Evolutionary conservation across 75 land plant genomes (phyloP).

Genomic region (Sequoiadendron giganteum): DNA sequence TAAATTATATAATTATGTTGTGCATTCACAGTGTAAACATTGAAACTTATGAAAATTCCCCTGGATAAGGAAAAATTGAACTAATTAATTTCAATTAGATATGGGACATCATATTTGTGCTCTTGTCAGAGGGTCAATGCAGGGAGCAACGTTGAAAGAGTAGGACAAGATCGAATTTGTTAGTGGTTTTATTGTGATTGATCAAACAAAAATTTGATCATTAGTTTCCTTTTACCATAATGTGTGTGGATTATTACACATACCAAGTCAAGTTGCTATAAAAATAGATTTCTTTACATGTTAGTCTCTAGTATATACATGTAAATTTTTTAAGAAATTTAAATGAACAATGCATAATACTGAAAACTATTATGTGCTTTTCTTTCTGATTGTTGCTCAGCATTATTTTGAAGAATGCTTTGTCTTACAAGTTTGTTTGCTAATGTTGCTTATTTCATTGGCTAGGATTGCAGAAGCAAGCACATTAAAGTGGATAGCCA

Average conservation of each 20-base stretch:
- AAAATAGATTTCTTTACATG: not conserved
- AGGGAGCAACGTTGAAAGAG: not conserved
- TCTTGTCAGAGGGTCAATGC: not conserved
- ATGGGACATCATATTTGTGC: not conserved
- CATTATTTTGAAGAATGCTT: not conserved
- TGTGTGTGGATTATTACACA: not conserved
- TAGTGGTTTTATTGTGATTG: not conserved
- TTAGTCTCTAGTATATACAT: not conserved
- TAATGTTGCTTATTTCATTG: constrained; percentile 5
- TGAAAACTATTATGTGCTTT: not conserved
- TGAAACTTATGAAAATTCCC: not conserved
- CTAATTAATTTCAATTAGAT: not conserved
- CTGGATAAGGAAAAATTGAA: not conserved
- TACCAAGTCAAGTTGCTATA: not conserved
- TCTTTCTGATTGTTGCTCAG: not conserved
- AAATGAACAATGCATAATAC: not conserved
- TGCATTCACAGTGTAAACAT: not conserved
- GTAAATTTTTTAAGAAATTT: constrained; percentile 3
- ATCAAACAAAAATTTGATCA: not conserved
- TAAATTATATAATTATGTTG: not conserved
- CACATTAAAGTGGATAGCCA: not conserved
- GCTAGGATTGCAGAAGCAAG: not conserved
- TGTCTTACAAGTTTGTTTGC: not conserved
- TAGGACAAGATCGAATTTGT: not conserved
- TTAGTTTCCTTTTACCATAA: not conserved